These are phyloP conservation scores for Phaffia tasmanica DNA, from an alignment of 768 basidiomycete species.

Conservation along the genomic window DNA sequence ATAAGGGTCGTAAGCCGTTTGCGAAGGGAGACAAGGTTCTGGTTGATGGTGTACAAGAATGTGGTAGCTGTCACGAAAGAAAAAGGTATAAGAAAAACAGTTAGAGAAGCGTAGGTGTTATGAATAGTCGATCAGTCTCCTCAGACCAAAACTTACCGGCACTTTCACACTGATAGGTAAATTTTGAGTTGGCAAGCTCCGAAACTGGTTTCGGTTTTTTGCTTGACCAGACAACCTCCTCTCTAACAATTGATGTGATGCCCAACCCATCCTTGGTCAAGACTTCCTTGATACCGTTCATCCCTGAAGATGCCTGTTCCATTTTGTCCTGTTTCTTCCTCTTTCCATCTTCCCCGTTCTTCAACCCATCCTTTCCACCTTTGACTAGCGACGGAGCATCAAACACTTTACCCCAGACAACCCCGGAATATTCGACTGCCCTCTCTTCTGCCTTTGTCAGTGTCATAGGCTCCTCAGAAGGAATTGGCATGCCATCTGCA, in stretches of 20 bases:
- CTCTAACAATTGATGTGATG: constrained; percentile 17
- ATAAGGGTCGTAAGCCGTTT: too few species aligned
- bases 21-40: too few species aligned
- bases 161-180: constrained; percentile 1
- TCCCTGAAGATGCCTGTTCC: constrained; percentile 1
- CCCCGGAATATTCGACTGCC: constrained; percentile 18
- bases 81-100: neutral
- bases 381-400: neutral
- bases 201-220: neutral
- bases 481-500: constrained; percentile 7
- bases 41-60: too few species aligned
- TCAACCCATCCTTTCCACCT: constrained; percentile 4
- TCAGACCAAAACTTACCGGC: constrained; percentile 3
- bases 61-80: neutral
- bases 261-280: constrained; percentile 24
- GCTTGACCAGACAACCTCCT: constrained; percentile 17
- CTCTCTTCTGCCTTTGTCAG: constrained; percentile 11
- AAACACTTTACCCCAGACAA: constrained; percentile 15
- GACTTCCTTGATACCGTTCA: constrained; percentile 17
- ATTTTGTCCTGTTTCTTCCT: neutral
- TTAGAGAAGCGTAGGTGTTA: neutral
- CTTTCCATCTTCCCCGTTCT: constrained; percentile 7
- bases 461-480: too few species aligned
- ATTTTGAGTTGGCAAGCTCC: neutral
- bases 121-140: neutral